phyloP scores from a whole-genome alignment of 2,329 filamentous ascomycete genomes.

The Polytolypa hystricis region DNA sequence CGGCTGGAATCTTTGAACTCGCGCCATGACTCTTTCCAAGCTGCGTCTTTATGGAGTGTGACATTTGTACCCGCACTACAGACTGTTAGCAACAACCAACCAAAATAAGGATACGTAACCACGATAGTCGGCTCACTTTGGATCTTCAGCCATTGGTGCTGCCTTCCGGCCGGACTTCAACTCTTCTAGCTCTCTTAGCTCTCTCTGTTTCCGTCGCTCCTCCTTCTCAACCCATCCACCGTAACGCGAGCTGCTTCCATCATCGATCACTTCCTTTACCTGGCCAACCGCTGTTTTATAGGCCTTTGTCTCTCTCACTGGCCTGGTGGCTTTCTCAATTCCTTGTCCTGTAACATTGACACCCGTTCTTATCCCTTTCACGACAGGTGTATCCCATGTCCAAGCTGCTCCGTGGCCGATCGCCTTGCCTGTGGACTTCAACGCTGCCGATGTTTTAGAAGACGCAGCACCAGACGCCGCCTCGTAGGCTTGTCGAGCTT shows the following conservation, averaged over 20 bases:
- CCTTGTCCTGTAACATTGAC: slow-evolving; percentile 77
- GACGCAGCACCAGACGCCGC: slow-evolving; percentile 75
- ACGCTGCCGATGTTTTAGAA: slow-evolving; percentile 62
- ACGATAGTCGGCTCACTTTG: slow-evolving; percentile 54
- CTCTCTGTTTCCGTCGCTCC: slow-evolving; percentile 70
- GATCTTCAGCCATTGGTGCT: slow-evolving; percentile 68
- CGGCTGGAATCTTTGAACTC: slow-evolving; percentile 87
- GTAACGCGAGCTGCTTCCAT: slow-evolving; percentile 90
- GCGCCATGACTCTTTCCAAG: slow-evolving; percentile 97
- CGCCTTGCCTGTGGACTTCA: slow-evolving; percentile 75
- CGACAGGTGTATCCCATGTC: slow-evolving; percentile 93
- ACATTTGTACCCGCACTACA: slow-evolving; percentile 82
- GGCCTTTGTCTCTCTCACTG: slow-evolving; percentile 85
- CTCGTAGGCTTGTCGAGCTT: slow-evolving; percentile 75
- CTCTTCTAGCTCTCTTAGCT: slow-evolving; percentile 56
- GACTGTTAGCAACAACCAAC: slow-evolving; percentile 24
- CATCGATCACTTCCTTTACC: slow-evolving; percentile 92
- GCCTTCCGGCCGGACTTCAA: slow-evolving; percentile 40
- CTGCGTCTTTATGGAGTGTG: slow-evolving; percentile 90
- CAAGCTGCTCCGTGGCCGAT: slow-evolving; percentile 86
- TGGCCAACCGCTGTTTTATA: slow-evolving; percentile 58
- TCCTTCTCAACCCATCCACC: slow-evolving; percentile 97
- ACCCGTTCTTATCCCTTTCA: slow-evolving; percentile 81
- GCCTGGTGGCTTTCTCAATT: slow-evolving; percentile 88
- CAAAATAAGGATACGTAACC: slow-evolving; percentile 11